These are phyloP conservation scores for Xylaria acuta DNA, from an alignment of 495 filamentous ascomycete species.

Conservation along the genomic window DNA sequence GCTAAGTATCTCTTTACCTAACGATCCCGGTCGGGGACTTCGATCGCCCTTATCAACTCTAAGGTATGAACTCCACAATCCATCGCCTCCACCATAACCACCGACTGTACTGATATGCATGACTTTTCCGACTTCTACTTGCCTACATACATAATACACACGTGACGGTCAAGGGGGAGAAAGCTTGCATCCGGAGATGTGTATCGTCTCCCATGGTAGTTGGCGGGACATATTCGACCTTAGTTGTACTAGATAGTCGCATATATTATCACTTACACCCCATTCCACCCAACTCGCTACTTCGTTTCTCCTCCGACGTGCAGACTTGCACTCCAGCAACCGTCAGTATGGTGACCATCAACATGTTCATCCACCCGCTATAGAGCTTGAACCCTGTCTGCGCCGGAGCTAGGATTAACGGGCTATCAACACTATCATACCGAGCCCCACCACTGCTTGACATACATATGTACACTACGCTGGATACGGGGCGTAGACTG, in stretches of 20 bases:
- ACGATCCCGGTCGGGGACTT: neutral
- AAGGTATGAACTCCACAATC: neutral
- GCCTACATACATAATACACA: neutral
- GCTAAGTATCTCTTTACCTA: neutral
- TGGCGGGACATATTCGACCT: no score
- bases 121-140: neutral
- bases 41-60: neutral
- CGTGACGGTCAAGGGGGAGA: neutral
- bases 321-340: neutral
- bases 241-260: neutral
- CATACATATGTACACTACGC: constrained; percentile 1
- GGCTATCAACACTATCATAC: neutral
- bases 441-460: constrained; percentile 9
- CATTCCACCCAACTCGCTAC: neutral
- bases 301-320: neutral
- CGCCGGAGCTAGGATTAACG: neutral
- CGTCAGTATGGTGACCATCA: neutral
- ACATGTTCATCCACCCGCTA: no score
- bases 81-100: neutral
- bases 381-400: constrained; percentile 5
- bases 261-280: neutral
- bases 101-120: neutral
- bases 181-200: constrained; percentile 1
- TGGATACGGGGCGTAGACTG: neutral
- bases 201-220: neutral